These are phyloP conservation scores for Prototheca stagnorum DNA, from an alignment of 163 green algal species.

Conservation along the genomic window DNA sequence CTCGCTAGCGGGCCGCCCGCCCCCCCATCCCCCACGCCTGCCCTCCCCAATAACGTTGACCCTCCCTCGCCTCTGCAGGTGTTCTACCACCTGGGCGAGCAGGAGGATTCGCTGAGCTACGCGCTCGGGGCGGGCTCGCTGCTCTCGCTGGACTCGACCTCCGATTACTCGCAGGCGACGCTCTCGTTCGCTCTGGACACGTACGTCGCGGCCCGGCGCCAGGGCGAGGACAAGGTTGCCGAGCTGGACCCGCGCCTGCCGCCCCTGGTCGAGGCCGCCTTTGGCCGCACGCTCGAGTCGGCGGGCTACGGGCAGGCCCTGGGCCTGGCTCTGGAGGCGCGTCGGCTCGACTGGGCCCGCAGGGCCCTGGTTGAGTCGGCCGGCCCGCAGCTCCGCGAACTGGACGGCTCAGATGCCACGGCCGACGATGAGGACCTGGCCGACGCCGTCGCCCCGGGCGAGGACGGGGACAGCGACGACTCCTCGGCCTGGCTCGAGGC, in stretches of 20 bases:
- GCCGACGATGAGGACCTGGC: no score
- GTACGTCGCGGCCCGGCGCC: constrained; percentile 68
- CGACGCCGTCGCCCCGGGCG: no score
- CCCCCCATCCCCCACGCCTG: no score
- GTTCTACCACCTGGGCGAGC: constrained; percentile 92
- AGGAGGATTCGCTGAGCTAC: constrained; percentile 88
- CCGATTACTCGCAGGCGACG: constrained; percentile 89
- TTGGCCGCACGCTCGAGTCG: constrained; percentile 67
- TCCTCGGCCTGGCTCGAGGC: no score
- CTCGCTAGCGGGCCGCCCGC: no score
- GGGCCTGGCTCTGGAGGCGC: constrained; percentile 81
- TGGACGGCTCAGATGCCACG: no score
- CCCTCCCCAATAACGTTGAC: no score
- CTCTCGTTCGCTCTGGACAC: constrained; percentile 84
- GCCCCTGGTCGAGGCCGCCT: constrained; percentile 82
- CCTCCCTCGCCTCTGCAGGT: constrained; percentile 38
- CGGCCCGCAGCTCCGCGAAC: no score
- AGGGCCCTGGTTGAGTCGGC: constrained; percentile 19
- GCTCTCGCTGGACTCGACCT: constrained; percentile 77
- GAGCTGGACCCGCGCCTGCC: constrained; percentile 65
- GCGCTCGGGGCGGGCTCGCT: constrained; percentile 76
- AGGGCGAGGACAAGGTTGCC: constrained; percentile 13
- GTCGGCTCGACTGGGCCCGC: constrained; percentile 77
- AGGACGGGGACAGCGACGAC: no score
- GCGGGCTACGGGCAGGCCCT: constrained; percentile 82